These are phyloP conservation scores for Eutrema salsugineum DNA, from an alignment of 441 rosid genomes.

Conservation along the genomic window DNA sequence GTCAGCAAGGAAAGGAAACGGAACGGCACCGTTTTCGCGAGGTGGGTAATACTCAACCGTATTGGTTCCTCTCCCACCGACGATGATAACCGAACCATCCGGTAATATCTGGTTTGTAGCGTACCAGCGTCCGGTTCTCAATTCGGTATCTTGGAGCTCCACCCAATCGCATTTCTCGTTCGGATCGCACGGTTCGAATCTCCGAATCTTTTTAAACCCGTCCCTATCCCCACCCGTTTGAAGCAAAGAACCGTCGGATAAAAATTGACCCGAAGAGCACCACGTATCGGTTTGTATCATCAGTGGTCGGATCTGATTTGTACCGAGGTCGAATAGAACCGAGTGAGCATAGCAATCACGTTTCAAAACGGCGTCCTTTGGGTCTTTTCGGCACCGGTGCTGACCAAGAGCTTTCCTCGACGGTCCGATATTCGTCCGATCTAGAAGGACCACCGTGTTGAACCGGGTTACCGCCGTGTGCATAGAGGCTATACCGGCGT, in stretches of 20 bases:
- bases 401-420: slow-evolving; percentile 38
- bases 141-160: slow-evolving; percentile 45
- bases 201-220: slow-evolving; percentile 49
- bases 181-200: slow-evolving; percentile 50
- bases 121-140: slow-evolving; percentile 57
- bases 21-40: slow-evolving; percentile 39
- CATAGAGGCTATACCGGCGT: slow-evolving; percentile 73
- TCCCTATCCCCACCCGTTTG: slow-evolving; percentile 64
- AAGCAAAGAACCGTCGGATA: slow-evolving; percentile 60
- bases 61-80: slow-evolving; percentile 56
- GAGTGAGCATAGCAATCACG: slow-evolving; percentile 71
- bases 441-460: slow-evolving; percentile 64
- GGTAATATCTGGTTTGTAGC: slow-evolving; percentile 62
- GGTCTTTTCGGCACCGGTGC: slow-evolving; percentile 53
- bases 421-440: slow-evolving; percentile 66
- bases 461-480: slow-evolving; percentile 75
- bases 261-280: slow-evolving; percentile 77
- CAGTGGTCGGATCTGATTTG: slow-evolving; percentile 49
- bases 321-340: slow-evolving; percentile 41
- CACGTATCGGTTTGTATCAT: slow-evolving; percentile 72
- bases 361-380: slow-evolving; percentile 42
- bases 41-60: slow-evolving; percentile 67
- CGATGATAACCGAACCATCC: slow-evolving; percentile 59
- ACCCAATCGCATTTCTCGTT: slow-evolving; percentile 54
- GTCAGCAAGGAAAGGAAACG: slow-evolving; percentile 50